Evolutionary conservation across 352 stramenopile genomes (phyloP).

Genomic region (Globisporangium camurandrum): DNA sequence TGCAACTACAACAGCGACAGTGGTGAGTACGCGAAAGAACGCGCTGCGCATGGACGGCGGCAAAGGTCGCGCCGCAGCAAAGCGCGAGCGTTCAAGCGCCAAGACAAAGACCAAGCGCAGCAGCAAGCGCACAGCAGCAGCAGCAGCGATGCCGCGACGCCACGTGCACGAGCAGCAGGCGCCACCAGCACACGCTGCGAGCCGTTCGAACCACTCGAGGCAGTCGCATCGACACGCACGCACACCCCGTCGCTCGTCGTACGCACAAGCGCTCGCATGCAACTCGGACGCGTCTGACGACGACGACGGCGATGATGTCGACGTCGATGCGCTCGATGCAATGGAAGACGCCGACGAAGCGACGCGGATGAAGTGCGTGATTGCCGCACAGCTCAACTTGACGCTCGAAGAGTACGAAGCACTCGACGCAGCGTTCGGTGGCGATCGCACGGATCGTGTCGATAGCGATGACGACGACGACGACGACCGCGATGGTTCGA

Average conservation of each 20-base stretch:
- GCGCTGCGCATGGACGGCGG: constrained; percentile 33
- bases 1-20: constrained; percentile 1
- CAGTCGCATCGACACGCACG: too few relatives aligned
- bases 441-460: constrained; percentile 3
- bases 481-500: constrained; percentile 13
- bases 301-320: not conserved
- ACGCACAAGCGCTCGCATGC: constrained; percentile 25
- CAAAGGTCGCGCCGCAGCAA: constrained; percentile 18
- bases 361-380: constrained; percentile 31
- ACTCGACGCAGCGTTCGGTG: constrained; percentile 50
- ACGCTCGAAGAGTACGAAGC: constrained; percentile 63
- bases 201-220: not conserved
- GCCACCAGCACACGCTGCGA: constrained; percentile 1
- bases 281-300: constrained; percentile 20
- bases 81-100: constrained; percentile 4
- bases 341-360: constrained; percentile 47
- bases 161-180: constrained; percentile 1
- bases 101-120: not conserved
- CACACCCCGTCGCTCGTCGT: constrained; percentile 15
- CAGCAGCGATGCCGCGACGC: not conserved
- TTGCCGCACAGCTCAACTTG: constrained; percentile 56
- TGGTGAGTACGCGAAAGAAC: constrained; percentile 28
- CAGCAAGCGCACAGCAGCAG: constrained; percentile 6
- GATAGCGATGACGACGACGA: constrained; percentile 5
- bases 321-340: constrained; percentile 8